Base-by-base conservation (phyloP, 306 rosid genomes). In the Hippophae rhamnoides region DNA sequence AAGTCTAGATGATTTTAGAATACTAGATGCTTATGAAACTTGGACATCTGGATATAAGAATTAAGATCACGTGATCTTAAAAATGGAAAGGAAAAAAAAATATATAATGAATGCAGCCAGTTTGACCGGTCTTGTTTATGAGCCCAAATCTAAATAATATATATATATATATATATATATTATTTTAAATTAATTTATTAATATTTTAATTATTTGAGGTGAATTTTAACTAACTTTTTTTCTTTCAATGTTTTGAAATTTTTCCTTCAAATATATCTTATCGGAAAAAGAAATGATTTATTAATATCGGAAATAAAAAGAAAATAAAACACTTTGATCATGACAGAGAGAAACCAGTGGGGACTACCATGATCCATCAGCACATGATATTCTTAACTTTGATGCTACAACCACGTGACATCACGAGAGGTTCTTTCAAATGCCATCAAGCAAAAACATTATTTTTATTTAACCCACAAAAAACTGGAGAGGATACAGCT, bases 361-460 rank as follows among this genome's bases (percentile, higher is more conserved):
- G 76, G 74, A 57, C 76, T 78, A 76, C 49, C 49, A 23, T 72
- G 76, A 74, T 51, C 63, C 78, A 75, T 58, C 67, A 40, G 23
- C 50, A 72, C 79, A 56, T 43, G 61, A 72, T 76, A 10, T 46
- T 63, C 76, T 72, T 70, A 23, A 43, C 69, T 54, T 40, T 52
- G 18, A 63, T 76, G 79, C 63, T 62, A 76, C 68, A 64, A 58
- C 63, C 95, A 84, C 87, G 93, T 87, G 95, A 82, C 58, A 40
- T 69, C 89, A 80, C 60, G 83, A 68, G 80, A 65, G 59, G 10
- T 57, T 18, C 10, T 18, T 60, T 56, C 63, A 54, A 57, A 43
- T 73, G 55, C 61, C 54, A 54, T 3, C 47, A 9, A 54, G 6
- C 62, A 52, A 41, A 52, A 62, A n/a, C 25, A 43, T 10, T 5